Conservation (phyloP, 1,284 basidiomycete genomes). For the Ganoderma boninense region DNA sequence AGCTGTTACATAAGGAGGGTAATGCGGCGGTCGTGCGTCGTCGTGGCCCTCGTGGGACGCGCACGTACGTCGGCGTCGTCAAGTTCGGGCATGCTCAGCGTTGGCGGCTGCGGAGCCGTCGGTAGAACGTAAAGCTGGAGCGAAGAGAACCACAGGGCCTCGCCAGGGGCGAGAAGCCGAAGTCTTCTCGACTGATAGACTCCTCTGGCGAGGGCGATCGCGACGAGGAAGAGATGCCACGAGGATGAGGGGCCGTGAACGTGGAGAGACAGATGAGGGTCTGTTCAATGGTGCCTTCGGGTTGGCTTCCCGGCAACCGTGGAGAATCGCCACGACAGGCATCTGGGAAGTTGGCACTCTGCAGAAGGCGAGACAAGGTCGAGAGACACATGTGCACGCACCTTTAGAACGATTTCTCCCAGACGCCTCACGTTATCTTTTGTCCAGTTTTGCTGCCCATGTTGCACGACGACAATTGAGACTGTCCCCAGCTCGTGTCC, state of each 20-base stretch:
- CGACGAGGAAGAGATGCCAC: not conserved
- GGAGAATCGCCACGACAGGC: not conserved
- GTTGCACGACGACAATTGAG: no score
- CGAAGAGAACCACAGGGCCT: not conserved
- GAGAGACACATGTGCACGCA: no score
- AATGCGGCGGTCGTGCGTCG: not conserved
- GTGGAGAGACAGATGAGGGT: not conserved
- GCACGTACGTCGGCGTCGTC: not conserved
- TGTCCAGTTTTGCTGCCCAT: no score
- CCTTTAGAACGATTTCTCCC: no score
- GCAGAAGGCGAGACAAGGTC: no score
- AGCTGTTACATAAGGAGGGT: not conserved
- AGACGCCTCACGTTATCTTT: no score
- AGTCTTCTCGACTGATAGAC: not conserved
- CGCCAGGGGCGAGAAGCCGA: not conserved
- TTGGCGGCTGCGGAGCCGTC: not conserved
- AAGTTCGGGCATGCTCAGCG: not conserved
- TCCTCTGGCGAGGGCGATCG: not conserved
- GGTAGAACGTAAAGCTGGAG: not conserved
- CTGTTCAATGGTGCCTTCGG: not conserved
- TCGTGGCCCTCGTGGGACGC: not conserved
- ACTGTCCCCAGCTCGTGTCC: no score
- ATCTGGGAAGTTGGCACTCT: not conserved
- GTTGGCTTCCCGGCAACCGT: not conserved
- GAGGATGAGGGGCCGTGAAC: not conserved